These are phyloP conservation scores for Sorghum bicolor DNA, from an alignment of 176 grass and related monocot species.

Conservation along the genomic window DNA sequence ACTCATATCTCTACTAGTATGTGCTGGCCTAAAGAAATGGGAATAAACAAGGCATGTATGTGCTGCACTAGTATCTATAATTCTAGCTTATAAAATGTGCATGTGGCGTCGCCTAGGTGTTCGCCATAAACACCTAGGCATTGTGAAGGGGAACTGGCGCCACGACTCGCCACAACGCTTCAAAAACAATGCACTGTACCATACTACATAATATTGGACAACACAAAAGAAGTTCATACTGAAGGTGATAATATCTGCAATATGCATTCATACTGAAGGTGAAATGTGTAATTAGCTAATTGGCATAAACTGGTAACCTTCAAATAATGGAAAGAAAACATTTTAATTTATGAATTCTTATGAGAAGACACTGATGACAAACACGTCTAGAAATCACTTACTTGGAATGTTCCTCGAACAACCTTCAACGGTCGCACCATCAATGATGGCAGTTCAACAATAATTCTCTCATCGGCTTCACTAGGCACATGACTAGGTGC, in stretches of 20 bases:
- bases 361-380: neutral
- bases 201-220: neutral
- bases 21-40: too few relatives aligned
- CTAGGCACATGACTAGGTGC: slow-evolving; percentile 84
- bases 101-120: too few relatives aligned
- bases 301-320: neutral
- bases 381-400: slow-evolving; percentile 35
- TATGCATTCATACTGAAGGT: neutral
- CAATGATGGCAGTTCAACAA: slow-evolving; percentile 82
- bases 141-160: too few relatives aligned
- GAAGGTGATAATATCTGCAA: neutral
- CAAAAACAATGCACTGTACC: too few relatives aligned
- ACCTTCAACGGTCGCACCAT: slow-evolving; percentile 97
- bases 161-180: too few relatives aligned
- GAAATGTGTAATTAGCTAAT: slow-evolving; percentile 2
- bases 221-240: neutral
- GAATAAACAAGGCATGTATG: too few relatives aligned
- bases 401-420: slow-evolving; percentile 90
- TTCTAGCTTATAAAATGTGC: too few relatives aligned
- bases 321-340: neutral
- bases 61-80: too few relatives aligned
- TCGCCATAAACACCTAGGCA: too few relatives aligned
- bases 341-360: slow-evolving; percentile 9
- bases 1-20: too few relatives aligned
- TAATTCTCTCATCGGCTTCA: slow-evolving; percentile 90